These are phyloP conservation scores for Podaxis mareebaensis DNA, from an alignment of 768 basidiomycete genomes.

Conservation along the genomic window DNA sequence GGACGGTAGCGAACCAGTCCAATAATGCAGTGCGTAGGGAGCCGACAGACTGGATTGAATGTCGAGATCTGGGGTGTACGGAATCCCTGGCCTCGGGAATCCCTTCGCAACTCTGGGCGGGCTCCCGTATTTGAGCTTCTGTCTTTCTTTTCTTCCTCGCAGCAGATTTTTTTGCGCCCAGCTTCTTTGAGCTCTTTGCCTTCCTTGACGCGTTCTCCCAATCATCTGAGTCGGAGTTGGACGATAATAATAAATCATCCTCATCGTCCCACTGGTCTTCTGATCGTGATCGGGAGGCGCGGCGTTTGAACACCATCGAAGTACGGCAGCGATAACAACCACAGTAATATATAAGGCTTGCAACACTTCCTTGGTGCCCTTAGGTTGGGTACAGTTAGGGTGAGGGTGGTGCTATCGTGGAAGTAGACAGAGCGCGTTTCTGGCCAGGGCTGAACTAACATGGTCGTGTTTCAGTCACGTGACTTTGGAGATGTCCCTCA, in stretches of 20 bases:
- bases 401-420: neutral
- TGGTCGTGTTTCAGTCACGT: neutral
- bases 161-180: neutral
- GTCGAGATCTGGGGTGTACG: slow-evolving; percentile 47
- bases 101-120: slow-evolving; percentile 14
- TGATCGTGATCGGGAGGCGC: slow-evolving; percentile 20
- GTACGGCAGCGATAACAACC: neutral
- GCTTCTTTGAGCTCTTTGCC: slow-evolving; percentile 9
- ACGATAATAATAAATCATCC: slow-evolving; percentile 11
- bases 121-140: slow-evolving; percentile 7
- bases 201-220: slow-evolving; percentile 23
- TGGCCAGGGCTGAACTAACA: neutral
- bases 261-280: slow-evolving; percentile 22
- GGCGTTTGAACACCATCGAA: slow-evolving; percentile 25
- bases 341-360: neutral
- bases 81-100: slow-evolving; percentile 18
- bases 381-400: neutral
- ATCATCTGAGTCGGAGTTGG: slow-evolving; percentile 18
- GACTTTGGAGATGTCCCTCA: neutral
- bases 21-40: slow-evolving; percentile 52
- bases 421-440: neutral
- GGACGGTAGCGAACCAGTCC: slow-evolving; percentile 72
- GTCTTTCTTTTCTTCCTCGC: slow-evolving; percentile 12
- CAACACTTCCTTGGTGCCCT: neutral
- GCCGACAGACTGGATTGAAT: slow-evolving; percentile 43